Evolutionary conservation across 1,139 yeast species (phyloP), one percentile per base, ranked within the genome.

Genomic region (Magnusiomyces tetraspermus): DNA sequence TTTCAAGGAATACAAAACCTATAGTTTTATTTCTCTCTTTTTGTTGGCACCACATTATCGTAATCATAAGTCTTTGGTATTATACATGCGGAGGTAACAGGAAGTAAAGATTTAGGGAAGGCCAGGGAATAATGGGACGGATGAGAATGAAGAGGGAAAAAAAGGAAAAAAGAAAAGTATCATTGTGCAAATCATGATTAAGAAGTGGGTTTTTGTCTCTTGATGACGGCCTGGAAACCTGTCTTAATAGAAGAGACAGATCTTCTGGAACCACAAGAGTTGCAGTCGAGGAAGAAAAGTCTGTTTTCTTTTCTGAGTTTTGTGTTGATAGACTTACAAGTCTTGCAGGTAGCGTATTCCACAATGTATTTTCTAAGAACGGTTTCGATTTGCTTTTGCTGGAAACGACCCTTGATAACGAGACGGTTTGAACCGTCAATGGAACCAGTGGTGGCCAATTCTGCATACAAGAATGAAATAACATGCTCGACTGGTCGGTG

Each of bases 371-470:
- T 83, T 77, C 97, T 85, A 72, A 92, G 79, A 59, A 92, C 96
- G 58, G 90, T 85, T 74, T 92, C 98, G 79, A 92, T 83, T 72
- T 90, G 97, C 74, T 92, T 92, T 63, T 96, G 96, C 74, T 85
- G 95, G 78, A 89, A 92, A 72, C 95, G 86, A 76, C 99, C 99
- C 78, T 89, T 92, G 71, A 92, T 89, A 59, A 92, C 90, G 68
- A 92, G 80, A 72, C 98, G 84, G 76, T 89, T 87, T 70, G 89
- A 90, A 69, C 97, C 98, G 73, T 92, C 99, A 58, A 92, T 92
- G 55, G 97, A 90, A 68, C 99, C 99, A 2, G 97, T 88, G 24
- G 99, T 92, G 82, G 98, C 99, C 79, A 92, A 78, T 76, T 92
- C 99, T 1, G 98, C 97, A 72, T 92, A 94, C 72, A 92, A 75